Conservation (phyloP, 805 yeast genomes). For the Kockiozyma suomiensis region DNA sequence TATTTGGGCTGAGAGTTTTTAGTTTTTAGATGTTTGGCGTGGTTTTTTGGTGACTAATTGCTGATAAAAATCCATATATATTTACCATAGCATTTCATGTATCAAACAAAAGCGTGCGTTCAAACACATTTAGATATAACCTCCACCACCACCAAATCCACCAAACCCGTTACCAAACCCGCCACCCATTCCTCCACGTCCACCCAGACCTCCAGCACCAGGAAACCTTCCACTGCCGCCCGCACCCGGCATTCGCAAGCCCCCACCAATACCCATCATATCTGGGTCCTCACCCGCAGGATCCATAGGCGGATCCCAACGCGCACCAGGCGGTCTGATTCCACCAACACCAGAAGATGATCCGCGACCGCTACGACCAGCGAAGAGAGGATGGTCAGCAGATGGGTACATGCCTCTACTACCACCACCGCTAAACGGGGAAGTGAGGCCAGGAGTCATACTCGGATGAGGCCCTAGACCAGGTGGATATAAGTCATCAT, state of each 20-base stretch:
- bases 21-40: too few relatives aligned
- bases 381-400: conserved; percentile 32
- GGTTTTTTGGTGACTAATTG: too few relatives aligned
- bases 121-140: conserved; percentile 3
- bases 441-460: conserved; percentile 36
- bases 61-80: too few relatives aligned
- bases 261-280: conserved; percentile 5
- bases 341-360: conserved; percentile 35
- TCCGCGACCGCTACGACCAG: conserved; percentile 30
- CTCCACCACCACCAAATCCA: conserved; percentile 4
- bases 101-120: too few relatives aligned
- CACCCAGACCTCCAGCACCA: conserved; percentile 16
- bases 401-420: conserved; percentile 35
- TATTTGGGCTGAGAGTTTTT: neutral
- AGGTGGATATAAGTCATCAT: conserved; percentile 46
- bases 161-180: conserved; percentile 7
- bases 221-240: conserved; percentile 27
- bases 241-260: conserved; percentile 33
- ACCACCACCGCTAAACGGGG: conserved; percentile 23
- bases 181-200: conserved; percentile 9
- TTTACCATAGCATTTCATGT: too few relatives aligned
- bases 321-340: conserved; percentile 43
- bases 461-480: conserved; percentile 45
- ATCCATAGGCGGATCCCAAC: conserved; percentile 46
- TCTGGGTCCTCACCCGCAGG: conserved; percentile 25